phyloP scores from a whole-genome alignment of 2,329 filamentous ascomycete genomes.

The Cordyceps fumosorosea region DNA sequence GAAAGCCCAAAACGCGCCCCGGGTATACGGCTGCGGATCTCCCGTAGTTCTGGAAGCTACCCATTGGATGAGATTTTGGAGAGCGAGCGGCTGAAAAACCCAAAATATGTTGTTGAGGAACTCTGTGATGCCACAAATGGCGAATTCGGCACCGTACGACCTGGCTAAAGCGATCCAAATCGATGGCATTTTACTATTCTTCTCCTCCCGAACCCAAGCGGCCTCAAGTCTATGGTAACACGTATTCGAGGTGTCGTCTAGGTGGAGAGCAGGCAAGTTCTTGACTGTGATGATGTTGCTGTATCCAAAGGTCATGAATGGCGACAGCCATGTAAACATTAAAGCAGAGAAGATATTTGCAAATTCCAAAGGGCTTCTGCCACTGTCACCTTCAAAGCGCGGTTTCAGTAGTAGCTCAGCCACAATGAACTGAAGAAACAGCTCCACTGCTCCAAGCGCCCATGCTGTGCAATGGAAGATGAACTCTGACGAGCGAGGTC shows the following conservation, averaged over 20 bases:
- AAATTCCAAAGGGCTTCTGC: slow-evolving; percentile 10
- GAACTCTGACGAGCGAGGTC: slow-evolving; percentile 60
- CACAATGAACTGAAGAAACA: slow-evolving; percentile 70
- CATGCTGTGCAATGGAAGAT: slow-evolving; percentile 60
- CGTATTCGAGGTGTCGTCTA: slow-evolving; percentile 12
- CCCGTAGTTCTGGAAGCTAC: slow-evolving; percentile 12
- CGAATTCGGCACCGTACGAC: slow-evolving; percentile 12
- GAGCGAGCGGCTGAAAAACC: slow-evolving; percentile 12
- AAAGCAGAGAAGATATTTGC: slow-evolving; percentile 12
- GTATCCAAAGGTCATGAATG: slow-evolving; percentile 14
- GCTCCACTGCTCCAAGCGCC: slow-evolving; percentile 58
- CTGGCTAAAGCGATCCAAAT: slow-evolving; percentile 11
- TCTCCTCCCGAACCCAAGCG: slow-evolving; percentile 11
- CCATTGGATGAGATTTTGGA: slow-evolving; percentile 13
- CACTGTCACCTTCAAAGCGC: slow-evolving; percentile 79
- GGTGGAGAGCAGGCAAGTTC: slow-evolving; percentile 13
- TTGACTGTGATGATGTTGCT: slow-evolving; percentile 11
- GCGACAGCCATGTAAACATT: slow-evolving; percentile 13
- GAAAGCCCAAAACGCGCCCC: slow-evolving; percentile 10
- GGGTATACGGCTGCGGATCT: slow-evolving; percentile 11
- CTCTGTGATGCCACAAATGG: slow-evolving; percentile 12
- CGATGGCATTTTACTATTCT: slow-evolving; percentile 11
- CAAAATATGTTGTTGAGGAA: slow-evolving; percentile 12
- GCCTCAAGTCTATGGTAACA: slow-evolving; percentile 12
- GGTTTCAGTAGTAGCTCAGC: slow-evolving; percentile 69